These are phyloP conservation scores for Macrolepiota fuliginosa DNA, from an alignment of 768 basidiomycete species.

Conservation along the genomic window DNA sequence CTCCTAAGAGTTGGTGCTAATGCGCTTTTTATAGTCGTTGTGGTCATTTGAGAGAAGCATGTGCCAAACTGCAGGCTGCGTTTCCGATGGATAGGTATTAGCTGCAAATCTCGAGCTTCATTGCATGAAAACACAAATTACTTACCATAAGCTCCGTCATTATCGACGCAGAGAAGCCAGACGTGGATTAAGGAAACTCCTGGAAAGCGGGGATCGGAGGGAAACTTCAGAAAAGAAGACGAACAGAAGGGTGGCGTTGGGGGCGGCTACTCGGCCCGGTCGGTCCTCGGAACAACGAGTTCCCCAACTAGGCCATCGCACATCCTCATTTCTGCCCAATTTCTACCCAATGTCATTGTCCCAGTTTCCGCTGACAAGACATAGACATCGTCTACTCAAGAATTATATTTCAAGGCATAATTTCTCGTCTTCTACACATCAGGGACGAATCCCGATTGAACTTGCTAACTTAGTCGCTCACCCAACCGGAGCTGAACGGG, in stretches of 20 bases:
- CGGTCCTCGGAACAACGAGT: not conserved
- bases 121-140: not conserved
- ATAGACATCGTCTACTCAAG: not conserved
- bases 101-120: not conserved
- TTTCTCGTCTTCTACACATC: not conserved
- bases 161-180: not conserved
- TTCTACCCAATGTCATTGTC: too few species aligned
- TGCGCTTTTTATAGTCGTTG: conserved; percentile 1
- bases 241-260: not conserved
- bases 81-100: not conserved
- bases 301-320: not conserved
- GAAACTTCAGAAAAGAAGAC: not conserved
- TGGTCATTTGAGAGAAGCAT: not conserved
- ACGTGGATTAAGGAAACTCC: not conserved
- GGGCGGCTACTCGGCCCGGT: not conserved
- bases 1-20: not conserved
- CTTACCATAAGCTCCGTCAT: not conserved
- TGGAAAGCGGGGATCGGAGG: not conserved
- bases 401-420: not conserved
- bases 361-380: not conserved
- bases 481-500: not conserved
- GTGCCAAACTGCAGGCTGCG: not conserved
- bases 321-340: not conserved
- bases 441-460: not conserved
- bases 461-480: not conserved